Percentiles rank a stretch among this genome's conserved stretches.
Conservation (phyloP, 2,329 filamentous ascomycete species). For the Aspergillus sp. region DNA sequence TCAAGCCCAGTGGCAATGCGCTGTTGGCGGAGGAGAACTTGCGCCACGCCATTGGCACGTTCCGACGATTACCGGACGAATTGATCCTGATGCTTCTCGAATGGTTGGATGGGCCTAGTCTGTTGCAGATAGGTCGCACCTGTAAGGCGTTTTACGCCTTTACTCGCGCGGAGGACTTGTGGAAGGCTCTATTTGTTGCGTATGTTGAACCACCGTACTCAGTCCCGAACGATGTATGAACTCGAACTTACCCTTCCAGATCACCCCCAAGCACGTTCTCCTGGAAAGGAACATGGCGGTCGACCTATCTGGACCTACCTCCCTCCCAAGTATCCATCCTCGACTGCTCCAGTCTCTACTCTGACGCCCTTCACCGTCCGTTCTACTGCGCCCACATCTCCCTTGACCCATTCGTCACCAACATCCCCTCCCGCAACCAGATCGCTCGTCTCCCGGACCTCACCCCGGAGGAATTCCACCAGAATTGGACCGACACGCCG, state of each 20-base stretch:
- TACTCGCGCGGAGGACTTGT: conserved; percentile 78
- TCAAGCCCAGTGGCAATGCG: conserved; percentile 86
- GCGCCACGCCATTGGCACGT: conserved; percentile 63
- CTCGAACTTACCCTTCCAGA: conserved; percentile 19
- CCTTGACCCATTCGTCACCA: conserved; percentile 63
- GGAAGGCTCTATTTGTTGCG: conserved; percentile 82
- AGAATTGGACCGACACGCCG: conserved; percentile 73
- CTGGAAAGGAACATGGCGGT: conserved; percentile 85
- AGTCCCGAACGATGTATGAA: too few relatives aligned
- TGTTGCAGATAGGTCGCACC: conserved; percentile 69
- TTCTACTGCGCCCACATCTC: conserved; percentile 82
- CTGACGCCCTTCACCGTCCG: conserved; percentile 84
- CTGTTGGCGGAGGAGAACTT: conserved; percentile 66
- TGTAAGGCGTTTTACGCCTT: conserved; percentile 88
- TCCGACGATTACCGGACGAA: conserved; percentile 75
- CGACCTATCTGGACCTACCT: conserved; percentile 67
- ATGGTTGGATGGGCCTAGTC: conserved; percentile 61
- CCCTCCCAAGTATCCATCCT: conserved; percentile 56
- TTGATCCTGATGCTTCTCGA: conserved; percentile 74
- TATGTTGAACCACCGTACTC: conserved; percentile 59
- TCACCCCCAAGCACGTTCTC: conserved; percentile 44
- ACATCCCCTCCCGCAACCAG: conserved; percentile 71
- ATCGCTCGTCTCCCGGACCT: conserved; percentile 71
- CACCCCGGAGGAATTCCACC: conserved; percentile 69
- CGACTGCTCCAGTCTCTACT: conserved; percentile 77